Base-by-base conservation (phyloP, 352 stramenopile genomes). In the Pythium dissimile region DNA sequence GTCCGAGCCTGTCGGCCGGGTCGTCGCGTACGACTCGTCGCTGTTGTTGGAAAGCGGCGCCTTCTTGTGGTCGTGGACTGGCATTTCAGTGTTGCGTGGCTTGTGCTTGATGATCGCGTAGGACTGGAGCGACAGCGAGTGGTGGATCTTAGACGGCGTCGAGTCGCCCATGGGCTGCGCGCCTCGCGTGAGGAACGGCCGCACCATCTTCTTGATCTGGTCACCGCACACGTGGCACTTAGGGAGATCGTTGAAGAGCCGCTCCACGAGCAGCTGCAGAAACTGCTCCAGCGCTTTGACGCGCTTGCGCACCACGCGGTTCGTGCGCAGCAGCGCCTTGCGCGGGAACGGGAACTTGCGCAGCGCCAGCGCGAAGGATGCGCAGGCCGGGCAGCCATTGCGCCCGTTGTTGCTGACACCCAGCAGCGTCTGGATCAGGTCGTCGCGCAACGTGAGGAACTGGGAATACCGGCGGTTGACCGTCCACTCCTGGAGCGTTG, bases 391-490 rank as follows among this genome's bases (percentile, higher is more conserved):
- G 27, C 84, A 93, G 26, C 68, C 55, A 64, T 67, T 20, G 32
- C 52, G 48, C 66, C 59, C 31, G 54, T 39, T 24, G 28, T 30
- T 30, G 39, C 39, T n/a, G n/a, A n/a, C n/a, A 15, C 24, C 27
- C 9, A 42, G 18, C 1, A 91, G 65, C 49, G 69, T 69, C 23
- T 68, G 61, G 51, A 88, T 67, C 44, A 93, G 62, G 46, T 89
- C 79, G 49, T 85, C 83, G 51, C 73, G 77, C 15, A 91, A 75
- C 71, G 86, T 74, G 56, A 92, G 72, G 65, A 93, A 93, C 71
- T 93, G 84, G 56, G 84, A 93, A 66, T 93, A 93, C 43, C 84
- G 84, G 23, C 84, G 81, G 60, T 93, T 93, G 35, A 93, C 82
- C 0, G 81, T 89, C 84, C 84, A 93, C 53, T 93, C 84, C 55